Conservation (phyloP, 1,139 yeast genomes). For the Scheffersomyces titani region DNA sequence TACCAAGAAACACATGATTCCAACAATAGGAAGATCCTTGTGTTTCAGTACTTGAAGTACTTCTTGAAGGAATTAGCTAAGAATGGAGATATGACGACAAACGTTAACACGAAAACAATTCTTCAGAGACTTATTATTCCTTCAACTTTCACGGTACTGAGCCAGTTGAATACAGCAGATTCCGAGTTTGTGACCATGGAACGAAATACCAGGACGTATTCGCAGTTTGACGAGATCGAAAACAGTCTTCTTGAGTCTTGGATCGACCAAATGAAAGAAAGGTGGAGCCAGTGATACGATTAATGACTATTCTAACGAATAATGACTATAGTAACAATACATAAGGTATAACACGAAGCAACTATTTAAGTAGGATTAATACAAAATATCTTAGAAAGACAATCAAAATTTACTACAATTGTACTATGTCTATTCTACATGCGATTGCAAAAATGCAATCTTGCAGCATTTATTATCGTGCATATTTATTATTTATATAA, state of each 20-base stretch:
- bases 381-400: background rate
- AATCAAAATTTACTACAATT: too few species aligned
- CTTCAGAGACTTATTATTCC: slow-evolving; percentile 39
- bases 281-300: background rate
- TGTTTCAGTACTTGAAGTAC: slow-evolving; percentile 44
- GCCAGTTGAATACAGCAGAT: background rate
- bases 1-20: slow-evolving; percentile 13
- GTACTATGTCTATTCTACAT: too few species aligned
- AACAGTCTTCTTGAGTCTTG: slow-evolving; percentile 44
- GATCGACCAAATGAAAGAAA: slow-evolving; percentile 39
- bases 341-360: too few species aligned
- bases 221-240: slow-evolving; percentile 46
- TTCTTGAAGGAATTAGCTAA: slow-evolving; percentile 40
- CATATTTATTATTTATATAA: too few species aligned
- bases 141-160: slow-evolving; percentile 22
- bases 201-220: background rate
- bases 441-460: background rate
- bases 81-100: slow-evolving; percentile 7
- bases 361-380: too few species aligned
- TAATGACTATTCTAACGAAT: background rate
- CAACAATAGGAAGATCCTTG: slow-evolving; percentile 25
- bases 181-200: background rate
- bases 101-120: slow-evolving; percentile 14
- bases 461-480: background rate
- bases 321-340: background rate